Evolutionary conservation across 495 filamentous ascomycete genomes (phyloP), one percentile per base, ranked within the genome.

Genomic region (Oidiodendron maius): DNA sequence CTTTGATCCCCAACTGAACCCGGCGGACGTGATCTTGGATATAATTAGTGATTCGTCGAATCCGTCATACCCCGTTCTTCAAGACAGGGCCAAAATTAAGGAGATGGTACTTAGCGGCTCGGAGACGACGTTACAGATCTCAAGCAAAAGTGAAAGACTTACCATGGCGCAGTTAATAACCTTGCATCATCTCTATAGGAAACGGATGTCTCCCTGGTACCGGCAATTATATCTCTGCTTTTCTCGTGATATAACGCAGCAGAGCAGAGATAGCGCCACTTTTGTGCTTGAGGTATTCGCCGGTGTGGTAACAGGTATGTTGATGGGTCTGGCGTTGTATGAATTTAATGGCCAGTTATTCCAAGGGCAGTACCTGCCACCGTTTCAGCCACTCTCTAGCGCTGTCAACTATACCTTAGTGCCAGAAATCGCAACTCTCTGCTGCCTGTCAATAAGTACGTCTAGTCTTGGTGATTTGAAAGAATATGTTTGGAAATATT

Each of bases 1-100:
- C 12, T 87, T 84, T 58, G 79, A 81, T 9, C 63, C 66, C 15
- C 75, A 76, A 43, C 80, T 78, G 13, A 89, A 87, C 50, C 83
- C 84, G 4, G 83, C 85, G 4, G 85, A 88, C 59, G 84, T 86
- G 43, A 82, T 82, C 8, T 67, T 87, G 13, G 85, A 89, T 58
- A 67, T 87, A 8, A 84, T 89, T 42, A 84, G 84, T 0, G 75
- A 86, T 20, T 78, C 87, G 44, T 74, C 74, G 1, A 52, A 66
- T 11, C 20, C 50, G 10, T 76, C 76, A 58, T 73, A 73, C 44
- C 48, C 44, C n/a, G n/a, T n/a, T n/a, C n/a, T n/a, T n/a, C 39
- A 48, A 0, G 66, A 70, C 16, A 71, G 75, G 40, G 60, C 69
- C n/a, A 61, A 61, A 15, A 66, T 69, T 25, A 63, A 71, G 20